These are phyloP conservation scores for Mycena floridula DNA, from an alignment of 768 basidiomycete species.

Conservation along the genomic window DNA sequence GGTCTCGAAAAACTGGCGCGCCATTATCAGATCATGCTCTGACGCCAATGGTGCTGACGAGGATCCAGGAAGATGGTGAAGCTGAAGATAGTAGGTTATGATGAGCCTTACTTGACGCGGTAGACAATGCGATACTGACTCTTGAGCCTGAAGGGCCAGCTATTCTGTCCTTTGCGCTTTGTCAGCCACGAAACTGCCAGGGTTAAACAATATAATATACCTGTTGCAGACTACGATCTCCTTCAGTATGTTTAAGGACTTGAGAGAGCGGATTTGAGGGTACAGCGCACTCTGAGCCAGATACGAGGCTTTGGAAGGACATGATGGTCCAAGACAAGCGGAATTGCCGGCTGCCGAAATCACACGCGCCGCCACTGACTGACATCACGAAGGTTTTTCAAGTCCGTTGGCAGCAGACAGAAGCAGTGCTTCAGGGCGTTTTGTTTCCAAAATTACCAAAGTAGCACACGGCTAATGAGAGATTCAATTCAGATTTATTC, in stretches of 20 bases:
- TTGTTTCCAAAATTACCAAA: too few relatives aligned
- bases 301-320: constrained; percentile 77
- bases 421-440: too few relatives aligned
- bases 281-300: constrained; percentile 85
- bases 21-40: constrained; percentile 69
- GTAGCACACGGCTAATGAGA: too few relatives aligned
- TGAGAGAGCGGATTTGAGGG: constrained; percentile 82
- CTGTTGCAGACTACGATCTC: constrained; percentile 84
- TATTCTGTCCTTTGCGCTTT: constrained; percentile 76
- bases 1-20: constrained; percentile 74
- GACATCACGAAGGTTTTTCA: too few relatives aligned
- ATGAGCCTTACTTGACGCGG: constrained; percentile 1
- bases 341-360: too few relatives aligned
- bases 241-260: constrained; percentile 85
- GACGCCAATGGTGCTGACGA: constrained; percentile 35
- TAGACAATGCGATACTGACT: constrained; percentile 30
- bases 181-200: too few relatives aligned
- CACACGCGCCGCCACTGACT: too few relatives aligned
- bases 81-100: constrained; percentile 29
- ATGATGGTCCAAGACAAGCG: too few relatives aligned
- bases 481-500: too few relatives aligned
- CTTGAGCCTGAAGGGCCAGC: constrained; percentile 68
- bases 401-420: too few relatives aligned
- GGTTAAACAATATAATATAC: constrained; percentile 31
- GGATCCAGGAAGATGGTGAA: constrained; percentile 71